Evolutionary conservation across 352 stramenopile genomes (phyloP).

Genomic region (Phytophthora hibernalis): DNA sequence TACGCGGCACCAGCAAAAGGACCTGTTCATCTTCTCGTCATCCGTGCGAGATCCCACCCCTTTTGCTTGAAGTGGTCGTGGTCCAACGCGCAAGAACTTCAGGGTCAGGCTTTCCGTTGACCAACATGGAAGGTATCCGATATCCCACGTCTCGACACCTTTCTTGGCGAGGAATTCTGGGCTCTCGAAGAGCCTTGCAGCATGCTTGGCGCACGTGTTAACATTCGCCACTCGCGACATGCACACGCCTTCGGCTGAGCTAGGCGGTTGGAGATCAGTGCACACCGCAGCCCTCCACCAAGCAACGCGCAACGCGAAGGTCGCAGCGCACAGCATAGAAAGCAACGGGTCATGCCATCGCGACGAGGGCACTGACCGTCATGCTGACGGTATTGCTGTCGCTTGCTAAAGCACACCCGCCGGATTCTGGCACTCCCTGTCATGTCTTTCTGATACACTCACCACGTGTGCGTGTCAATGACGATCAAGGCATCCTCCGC

Average conservation of each 20-base stretch:
- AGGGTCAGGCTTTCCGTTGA: background rate
- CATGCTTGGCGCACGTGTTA: constrained; percentile 9
- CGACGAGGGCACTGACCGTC: constrained; percentile 2
- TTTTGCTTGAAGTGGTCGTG: background rate
- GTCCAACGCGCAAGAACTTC: constrained; percentile 11
- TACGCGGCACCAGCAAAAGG: constrained; percentile 9
- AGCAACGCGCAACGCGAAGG: background rate
- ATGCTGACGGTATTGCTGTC: constrained; percentile 3
- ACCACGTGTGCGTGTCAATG: constrained; percentile 1
- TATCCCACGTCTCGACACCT: constrained; percentile 7
- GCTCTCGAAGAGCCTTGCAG: no score
- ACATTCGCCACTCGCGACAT: constrained; percentile 19
- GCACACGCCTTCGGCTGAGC: constrained; percentile 9
- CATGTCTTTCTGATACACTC: constrained; percentile 16
- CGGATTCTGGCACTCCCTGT: constrained; percentile 26
- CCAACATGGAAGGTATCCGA: no score
- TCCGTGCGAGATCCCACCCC: no score
- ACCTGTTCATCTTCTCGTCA: no score
- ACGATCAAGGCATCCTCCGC: constrained; percentile 14
- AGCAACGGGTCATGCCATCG: constrained; percentile 18
- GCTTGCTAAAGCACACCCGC: constrained; percentile 19
- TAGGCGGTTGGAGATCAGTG: constrained; percentile 23
- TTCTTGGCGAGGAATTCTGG: background rate
- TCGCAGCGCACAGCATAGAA: constrained; percentile 13
- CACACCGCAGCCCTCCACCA: constrained; percentile 29